These are phyloP conservation scores for Auricularia auricula-judae DNA, from an alignment of 768 basidiomycete species.

Conservation along the genomic window DNA sequence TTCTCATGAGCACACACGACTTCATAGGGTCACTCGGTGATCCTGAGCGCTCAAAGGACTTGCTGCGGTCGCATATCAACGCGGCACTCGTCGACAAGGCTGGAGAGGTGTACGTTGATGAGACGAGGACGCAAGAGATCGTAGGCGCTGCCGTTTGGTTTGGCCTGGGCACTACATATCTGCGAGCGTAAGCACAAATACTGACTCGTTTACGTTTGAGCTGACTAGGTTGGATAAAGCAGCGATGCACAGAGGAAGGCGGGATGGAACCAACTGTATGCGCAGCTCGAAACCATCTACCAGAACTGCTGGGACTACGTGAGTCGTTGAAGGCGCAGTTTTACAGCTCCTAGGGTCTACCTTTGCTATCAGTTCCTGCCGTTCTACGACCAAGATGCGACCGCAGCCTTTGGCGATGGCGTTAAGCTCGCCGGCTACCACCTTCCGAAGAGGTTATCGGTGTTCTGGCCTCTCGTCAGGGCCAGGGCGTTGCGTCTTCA, in stretches of 20 bases:
- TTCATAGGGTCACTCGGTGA: background rate
- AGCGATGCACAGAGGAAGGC: slow-evolving; percentile 3
- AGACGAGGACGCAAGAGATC: background rate
- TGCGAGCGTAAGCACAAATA: background rate
- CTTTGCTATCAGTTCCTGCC: slow-evolving; percentile 3
- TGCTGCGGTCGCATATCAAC: background rate
- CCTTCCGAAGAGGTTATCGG: slow-evolving; percentile 1
- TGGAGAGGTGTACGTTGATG: slow-evolving; percentile 1
- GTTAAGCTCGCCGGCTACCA: slow-evolving; percentile 4
- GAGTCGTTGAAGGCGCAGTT: background rate
- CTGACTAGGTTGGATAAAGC: background rate
- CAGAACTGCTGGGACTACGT: slow-evolving; percentile 3
- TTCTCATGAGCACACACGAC: background rate
- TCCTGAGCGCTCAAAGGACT: background rate
- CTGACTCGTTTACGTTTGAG: background rate
- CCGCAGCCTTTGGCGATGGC: background rate
- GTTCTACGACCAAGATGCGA: background rate
- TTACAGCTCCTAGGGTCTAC: background rate
- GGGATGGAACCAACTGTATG: background rate
- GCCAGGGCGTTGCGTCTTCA: background rate
- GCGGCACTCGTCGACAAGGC: background rate
- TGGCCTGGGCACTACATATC: background rate
- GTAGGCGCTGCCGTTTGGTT: slow-evolving; percentile 4
- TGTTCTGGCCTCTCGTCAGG: background rate
- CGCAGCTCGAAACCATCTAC: background rate